Evolutionary conservation across 2,329 filamentous ascomycete genomes (phyloP).

Genomic region (Ceratocystis papillata): DNA sequence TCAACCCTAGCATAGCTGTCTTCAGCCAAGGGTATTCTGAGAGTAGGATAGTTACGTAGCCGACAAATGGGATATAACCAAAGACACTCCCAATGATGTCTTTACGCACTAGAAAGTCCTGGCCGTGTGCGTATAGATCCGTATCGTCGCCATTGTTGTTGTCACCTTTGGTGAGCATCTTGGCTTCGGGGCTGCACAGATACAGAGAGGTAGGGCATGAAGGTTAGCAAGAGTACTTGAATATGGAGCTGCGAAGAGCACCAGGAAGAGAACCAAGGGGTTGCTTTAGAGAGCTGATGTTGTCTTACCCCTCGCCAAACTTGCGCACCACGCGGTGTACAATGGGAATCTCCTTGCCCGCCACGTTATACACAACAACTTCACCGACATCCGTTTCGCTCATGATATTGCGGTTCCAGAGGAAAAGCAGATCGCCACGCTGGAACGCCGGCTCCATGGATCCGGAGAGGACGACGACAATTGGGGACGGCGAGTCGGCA

Average conservation of each 20-base stretch:
- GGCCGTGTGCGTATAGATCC: constrained; percentile 69
- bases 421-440: constrained; percentile 61
- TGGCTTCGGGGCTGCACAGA: constrained; percentile 40
- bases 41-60: constrained; percentile 91
- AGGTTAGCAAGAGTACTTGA: constrained; percentile 5
- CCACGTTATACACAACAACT: constrained; percentile 64
- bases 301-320: constrained; percentile 47
- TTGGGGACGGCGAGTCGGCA: constrained; percentile 64
- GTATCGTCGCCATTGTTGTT: constrained; percentile 93
- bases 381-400: constrained; percentile 46
- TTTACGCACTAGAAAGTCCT: constrained; percentile 74
- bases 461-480: constrained; percentile 75
- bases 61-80: constrained; percentile 86
- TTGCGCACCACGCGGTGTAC: constrained; percentile 83
- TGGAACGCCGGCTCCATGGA: constrained; percentile 78
- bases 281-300: background rate
- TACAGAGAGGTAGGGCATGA: constrained; percentile 16
- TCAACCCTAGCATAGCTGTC: constrained; percentile 84
- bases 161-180: constrained; percentile 91
- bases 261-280: background rate
- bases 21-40: constrained; percentile 96
- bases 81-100: constrained; percentile 91
- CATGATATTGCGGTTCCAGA: constrained; percentile 62
- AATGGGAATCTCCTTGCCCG: constrained; percentile 92
- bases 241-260: background rate